Evolutionary conservation across 371 early-diverging fungal species (phyloP), one percentile per base, ranked within the genome.

Genomic region (Mucor circinelloides): DNA sequence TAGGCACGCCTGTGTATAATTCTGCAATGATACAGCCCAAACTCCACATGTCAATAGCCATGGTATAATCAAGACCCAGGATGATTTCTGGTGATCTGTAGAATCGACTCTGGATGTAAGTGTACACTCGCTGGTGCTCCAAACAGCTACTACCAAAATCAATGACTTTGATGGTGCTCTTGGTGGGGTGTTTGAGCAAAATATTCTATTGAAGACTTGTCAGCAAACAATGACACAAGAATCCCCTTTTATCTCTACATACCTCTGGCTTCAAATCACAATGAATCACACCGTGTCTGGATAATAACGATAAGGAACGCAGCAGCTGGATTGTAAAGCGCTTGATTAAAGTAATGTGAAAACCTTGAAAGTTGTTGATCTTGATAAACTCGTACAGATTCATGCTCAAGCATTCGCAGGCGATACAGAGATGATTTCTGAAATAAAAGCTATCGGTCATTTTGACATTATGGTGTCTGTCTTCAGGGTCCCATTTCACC

Each of bases 31-130:
- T 99, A 77, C 99, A 99, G 3, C 99, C 99, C 40, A 99, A 80
- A 64, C 94, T 93, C 99, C 99, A 99, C 90, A 99, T 97, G 81
- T 99, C 99, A 68, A 99, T 96, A 5, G 95, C 89, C 73, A 87
- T 94, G 64, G 87, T 90, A 75, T 99, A 99, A 5, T 87, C 81
- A 73, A 91, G 81, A 2, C 84, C 82, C 66, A 66, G 10, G 46
- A 63, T 71, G 30, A 99, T 97, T 76, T 99, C 99, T 10, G 99
- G 99, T 12, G 95, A 94, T 23, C 99, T 90, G 75, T 99, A 99
- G 83, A 97, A 99, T 57, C 99, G 91, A 69, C 91, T 90, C 81
- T 99, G 99, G 65, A 99, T 97, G 78, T 99, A 99, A 2, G 97
- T 98, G 76, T 96, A 95, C n/a, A 95, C 92, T 76, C 88, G 88